Base-by-base conservation (phyloP, 768 basidiomycete species). In the Mycena olivaceomarginata region DNA sequence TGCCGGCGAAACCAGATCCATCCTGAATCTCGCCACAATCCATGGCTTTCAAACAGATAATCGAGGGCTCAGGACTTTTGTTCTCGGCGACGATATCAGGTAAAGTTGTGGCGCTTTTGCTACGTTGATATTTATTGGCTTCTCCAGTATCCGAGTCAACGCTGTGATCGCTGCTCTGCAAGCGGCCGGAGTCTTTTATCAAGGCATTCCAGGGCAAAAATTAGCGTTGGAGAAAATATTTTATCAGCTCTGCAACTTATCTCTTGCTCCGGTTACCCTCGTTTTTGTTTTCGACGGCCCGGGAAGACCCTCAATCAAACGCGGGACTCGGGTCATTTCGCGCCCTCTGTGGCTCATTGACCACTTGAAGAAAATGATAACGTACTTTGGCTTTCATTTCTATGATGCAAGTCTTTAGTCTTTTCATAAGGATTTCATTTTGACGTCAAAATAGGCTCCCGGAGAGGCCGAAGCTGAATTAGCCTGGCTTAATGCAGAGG, bases 251-350 rank as follows among this genome's bases (percentile, higher is more conserved):
- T 65, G 63, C 39, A 41, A 41, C 5, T 57, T 37, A 5, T 67
- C 63, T 13, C 53, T 43, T 7, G 72, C 72, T 4, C 63, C 72
- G 5, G 18, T 73, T 25, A 66, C 46, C 15, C 12, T 46, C 16
- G 63, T 73, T 4, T 73, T 73, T 40, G 51, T 73, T 12, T 63
- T 63, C 62, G 62, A 63, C 18, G 62, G 62, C 39, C 62, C 62
- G 41, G 39, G 62, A 1, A 46, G 72, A 10, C 72, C 63, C 1
- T 13, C 39, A 10, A 22, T 73, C 20, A 73, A 73, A 60, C 63
- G 72, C 43, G 72, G 64, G 5, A 56, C 11, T 5, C 48, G 41
- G 31, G 72, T 73, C 5, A 22, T 56, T 2, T 11, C 25, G 4
- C 48, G 46, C 37, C 48, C 48, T 8, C 10, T 12, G 2, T 43